phyloP scores from a whole-genome alignment of 495 filamentous ascomycete genomes.

The Penicillium pancosmium region DNA sequence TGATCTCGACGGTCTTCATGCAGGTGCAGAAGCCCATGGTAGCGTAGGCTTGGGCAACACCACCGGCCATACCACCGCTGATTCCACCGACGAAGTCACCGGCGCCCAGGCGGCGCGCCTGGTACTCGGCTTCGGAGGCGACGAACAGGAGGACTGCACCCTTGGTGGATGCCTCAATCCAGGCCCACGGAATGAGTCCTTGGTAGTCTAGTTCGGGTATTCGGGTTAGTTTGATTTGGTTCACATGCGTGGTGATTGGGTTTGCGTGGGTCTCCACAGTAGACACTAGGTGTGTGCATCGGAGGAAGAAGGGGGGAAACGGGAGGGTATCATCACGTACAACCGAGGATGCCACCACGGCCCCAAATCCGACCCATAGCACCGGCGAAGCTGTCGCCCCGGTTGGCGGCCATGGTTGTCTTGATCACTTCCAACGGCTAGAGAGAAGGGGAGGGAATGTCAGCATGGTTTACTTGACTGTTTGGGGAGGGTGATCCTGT shows the following conservation, averaged over 20 bases:
- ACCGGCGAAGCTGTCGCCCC: constrained; percentile 80
- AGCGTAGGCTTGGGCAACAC: constrained; percentile 96
- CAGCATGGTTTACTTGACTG: constrained; percentile 14
- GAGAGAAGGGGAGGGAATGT: constrained; percentile 15
- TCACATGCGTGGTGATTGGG: constrained; percentile 9
- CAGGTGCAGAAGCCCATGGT: constrained; percentile 99
- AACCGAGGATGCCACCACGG: constrained; percentile 92
- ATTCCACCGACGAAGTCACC: constrained; percentile 87
- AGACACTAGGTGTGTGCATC: constrained; percentile 17
- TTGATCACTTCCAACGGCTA: constrained; percentile 98
- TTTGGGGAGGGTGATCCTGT: too few species aligned
- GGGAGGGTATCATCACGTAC: constrained; percentile 59
- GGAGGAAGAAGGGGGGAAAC: constrained; percentile 20
- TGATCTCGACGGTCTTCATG: constrained; percentile 99
- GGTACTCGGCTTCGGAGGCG: constrained; percentile 96
- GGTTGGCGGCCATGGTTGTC: constrained; percentile 98
- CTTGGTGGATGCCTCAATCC: constrained; percentile 99
- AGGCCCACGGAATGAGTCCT: constrained; percentile 99
- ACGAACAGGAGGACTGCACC: constrained; percentile 99
- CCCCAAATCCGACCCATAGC: constrained; percentile 88
- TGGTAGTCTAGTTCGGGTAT: constrained; percentile 76
- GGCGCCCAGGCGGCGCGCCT: constrained; percentile 79
- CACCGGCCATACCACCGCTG: constrained; percentile 86
- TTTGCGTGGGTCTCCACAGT: constrained; percentile 17
- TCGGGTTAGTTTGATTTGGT: constrained; percentile 16